Evolutionary conservation across 495 filamentous ascomycete species (phyloP).

Genomic region (Monascus purpureus): DNA sequence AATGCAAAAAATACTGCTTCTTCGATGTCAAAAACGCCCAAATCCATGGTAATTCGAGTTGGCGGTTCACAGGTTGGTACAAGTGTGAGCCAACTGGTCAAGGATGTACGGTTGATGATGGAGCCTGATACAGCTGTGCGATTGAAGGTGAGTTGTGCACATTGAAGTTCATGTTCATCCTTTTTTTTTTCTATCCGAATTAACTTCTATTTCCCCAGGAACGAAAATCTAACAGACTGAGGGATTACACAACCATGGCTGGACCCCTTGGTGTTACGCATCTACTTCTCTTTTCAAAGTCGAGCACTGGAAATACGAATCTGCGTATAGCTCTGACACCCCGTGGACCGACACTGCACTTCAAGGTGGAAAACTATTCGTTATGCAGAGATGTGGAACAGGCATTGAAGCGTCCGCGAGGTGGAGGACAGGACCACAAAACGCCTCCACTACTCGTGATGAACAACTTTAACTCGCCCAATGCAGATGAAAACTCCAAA

Average conservation of each 20-base stretch:
- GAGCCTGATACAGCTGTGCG: constrained; percentile 84
- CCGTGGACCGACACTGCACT: constrained; percentile 83
- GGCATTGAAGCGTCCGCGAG: constrained; percentile 66
- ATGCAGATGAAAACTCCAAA: constrained; percentile 41
- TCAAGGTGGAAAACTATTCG: constrained; percentile 92
- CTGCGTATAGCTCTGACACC: constrained; percentile 80
- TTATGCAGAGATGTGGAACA: constrained; percentile 79
- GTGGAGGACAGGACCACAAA: constrained; percentile 67
- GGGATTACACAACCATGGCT: constrained; percentile 92
- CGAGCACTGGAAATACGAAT: constrained; percentile 80
- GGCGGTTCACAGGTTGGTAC: constrained; percentile 88
- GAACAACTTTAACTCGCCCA: constrained; percentile 82
- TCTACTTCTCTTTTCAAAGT: constrained; percentile 87
- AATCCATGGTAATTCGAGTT: constrained; percentile 96
- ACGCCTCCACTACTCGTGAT: constrained; percentile 85
- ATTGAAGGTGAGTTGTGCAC: constrained; percentile 37
- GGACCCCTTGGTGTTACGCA: constrained; percentile 90
- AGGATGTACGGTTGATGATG: constrained; percentile 87
- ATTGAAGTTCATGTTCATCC: not conserved
- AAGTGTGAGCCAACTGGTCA: constrained; percentile 80
- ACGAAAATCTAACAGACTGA: constrained; percentile 73
- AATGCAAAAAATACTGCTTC: constrained; percentile 38
- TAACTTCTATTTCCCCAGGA: constrained; percentile 37
- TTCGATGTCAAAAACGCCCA: constrained; percentile 48
- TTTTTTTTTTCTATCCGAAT: not conserved